Evolutionary conservation across 352 stramenopile species (phyloP).

Genomic region (Phytophthora crassamura): DNA sequence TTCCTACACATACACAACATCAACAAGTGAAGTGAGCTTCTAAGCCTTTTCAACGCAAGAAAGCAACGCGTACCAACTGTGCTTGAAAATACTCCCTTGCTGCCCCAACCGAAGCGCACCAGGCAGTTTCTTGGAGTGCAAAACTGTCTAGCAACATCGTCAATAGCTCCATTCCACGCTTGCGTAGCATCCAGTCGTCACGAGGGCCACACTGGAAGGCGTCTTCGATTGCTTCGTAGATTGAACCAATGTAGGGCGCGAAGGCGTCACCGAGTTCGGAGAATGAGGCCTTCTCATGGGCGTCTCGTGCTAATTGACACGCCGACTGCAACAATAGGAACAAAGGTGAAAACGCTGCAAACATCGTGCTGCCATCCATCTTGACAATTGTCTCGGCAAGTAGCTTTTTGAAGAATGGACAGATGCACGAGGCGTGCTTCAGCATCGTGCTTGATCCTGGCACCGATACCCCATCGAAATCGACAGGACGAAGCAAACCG

Average conservation of each 20-base stretch:
- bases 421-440: slow-evolving; percentile 42
- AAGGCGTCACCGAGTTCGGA: slow-evolving; percentile 41
- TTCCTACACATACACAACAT: slow-evolving; percentile 31
- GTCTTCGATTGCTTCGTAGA: slow-evolving; percentile 70
- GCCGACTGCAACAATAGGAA: slow-evolving; percentile 49
- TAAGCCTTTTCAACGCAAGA: background rate
- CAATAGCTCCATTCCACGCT: slow-evolving; percentile 61
- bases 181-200: slow-evolving; percentile 63
- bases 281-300: slow-evolving; percentile 32
- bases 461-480: slow-evolving; percentile 58
- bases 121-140: slow-evolving; percentile 31
- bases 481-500: slow-evolving; percentile 47
- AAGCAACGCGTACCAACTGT: slow-evolving; percentile 36
- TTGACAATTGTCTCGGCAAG: slow-evolving; percentile 15
- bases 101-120: slow-evolving; percentile 15
- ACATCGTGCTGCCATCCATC: slow-evolving; percentile 58
- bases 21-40: slow-evolving; percentile 1
- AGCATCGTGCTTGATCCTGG: slow-evolving; percentile 35
- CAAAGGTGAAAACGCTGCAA: slow-evolving; percentile 46
- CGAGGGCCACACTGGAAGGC: slow-evolving; percentile 54
- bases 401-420: too few relatives aligned
- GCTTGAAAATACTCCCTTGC: slow-evolving; percentile 38
- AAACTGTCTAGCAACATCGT: slow-evolving; percentile 56
- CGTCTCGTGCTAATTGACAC: slow-evolving; percentile 40
- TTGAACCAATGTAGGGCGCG: slow-evolving; percentile 41